Evolutionary conservation across 1,284 basidiomycete genomes (phyloP).

Genomic region (Cystobasidium slooffiae): DNA sequence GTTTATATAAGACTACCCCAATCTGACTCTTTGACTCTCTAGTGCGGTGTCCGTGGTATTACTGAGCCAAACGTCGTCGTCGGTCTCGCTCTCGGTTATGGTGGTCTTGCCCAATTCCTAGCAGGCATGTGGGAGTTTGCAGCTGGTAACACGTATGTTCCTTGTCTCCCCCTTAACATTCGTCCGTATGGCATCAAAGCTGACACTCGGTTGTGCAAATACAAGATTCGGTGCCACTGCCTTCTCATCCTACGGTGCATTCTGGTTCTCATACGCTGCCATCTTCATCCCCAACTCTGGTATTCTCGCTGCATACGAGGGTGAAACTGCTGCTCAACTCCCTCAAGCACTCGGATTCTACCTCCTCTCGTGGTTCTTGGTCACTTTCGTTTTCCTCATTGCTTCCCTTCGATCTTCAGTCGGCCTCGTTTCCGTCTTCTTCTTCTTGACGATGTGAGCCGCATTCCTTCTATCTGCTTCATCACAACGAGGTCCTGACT

Average conservation of each 20-base stretch:
- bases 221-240: slow-evolving; percentile 69
- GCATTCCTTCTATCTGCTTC: neutral
- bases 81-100: slow-evolving; percentile 70
- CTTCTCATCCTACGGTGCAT: slow-evolving; percentile 79
- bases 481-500: neutral
- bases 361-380: slow-evolving; percentile 63
- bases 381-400: slow-evolving; percentile 65
- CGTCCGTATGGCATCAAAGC: neutral
- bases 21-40: neutral
- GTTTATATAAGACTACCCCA: slow-evolving; percentile 48
- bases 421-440: slow-evolving; percentile 71
- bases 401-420: slow-evolving; percentile 70
- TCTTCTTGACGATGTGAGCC: slow-evolving; percentile 65
- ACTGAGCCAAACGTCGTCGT: slow-evolving; percentile 72
- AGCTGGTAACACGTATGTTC: slow-evolving; percentile 41
- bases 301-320: slow-evolving; percentile 60
- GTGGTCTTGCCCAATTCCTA: slow-evolving; percentile 74
- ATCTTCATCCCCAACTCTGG: slow-evolving; percentile 58
- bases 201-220: slow-evolving; percentile 64
- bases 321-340: slow-evolving; percentile 58
- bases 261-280: slow-evolving; percentile 62
- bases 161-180: neutral
- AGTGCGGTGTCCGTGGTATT: slow-evolving; percentile 55
- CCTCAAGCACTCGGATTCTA: slow-evolving; percentile 59
- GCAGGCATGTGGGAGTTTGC: slow-evolving; percentile 63